A percentile compares a stretch with the other conserved stretches of the same genome.
Evolutionary conservation across 495 filamentous ascomycete genomes (phyloP).

Genomic region (Hypoxylon rickii): DNA sequence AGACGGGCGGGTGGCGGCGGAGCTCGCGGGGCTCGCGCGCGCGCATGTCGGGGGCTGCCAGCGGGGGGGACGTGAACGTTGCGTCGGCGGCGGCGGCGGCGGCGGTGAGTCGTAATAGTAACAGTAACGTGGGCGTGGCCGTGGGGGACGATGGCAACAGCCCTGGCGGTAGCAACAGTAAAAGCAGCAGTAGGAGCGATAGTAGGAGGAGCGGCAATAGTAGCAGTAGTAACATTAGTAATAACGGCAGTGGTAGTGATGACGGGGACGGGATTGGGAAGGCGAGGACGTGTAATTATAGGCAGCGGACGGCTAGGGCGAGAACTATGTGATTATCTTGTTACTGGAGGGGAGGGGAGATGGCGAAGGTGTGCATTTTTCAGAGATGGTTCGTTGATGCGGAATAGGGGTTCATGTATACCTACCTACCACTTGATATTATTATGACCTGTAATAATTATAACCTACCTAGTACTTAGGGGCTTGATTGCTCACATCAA

Average conservation of each 20-base stretch:
- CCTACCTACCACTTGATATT: slow-evolving; percentile 20
- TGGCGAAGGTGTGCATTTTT: neutral
- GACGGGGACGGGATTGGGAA: neutral
- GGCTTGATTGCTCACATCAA: too few species aligned
- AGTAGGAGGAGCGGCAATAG: neutral
- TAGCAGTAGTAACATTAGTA: neutral
- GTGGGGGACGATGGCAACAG: neutral
- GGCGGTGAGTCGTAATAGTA: neutral
- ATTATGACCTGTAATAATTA: slow-evolving; percentile 14
- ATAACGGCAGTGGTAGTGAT: neutral
- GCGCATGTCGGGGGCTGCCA: neutral
- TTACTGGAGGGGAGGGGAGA: neutral
- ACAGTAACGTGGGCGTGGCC: neutral
- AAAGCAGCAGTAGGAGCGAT: neutral
- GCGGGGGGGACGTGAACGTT: neutral
- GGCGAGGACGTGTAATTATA: neutral
- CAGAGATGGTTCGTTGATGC: too few species aligned
- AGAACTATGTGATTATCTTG: slow-evolving; percentile 16
- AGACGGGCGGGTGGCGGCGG: neutral
- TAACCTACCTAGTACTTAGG: slow-evolving; percentile 11
- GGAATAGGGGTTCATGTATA: slow-evolving; percentile 19
- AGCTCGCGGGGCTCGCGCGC: neutral
- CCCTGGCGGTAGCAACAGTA: neutral
- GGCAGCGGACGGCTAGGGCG: slow-evolving; percentile 10
- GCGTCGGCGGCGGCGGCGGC: neutral